Evolutionary conservation across 2,329 filamentous ascomycete species (phyloP), one percentile per base, ranked within the genome.

Genomic region (Colletotrichum navitas): DNA sequence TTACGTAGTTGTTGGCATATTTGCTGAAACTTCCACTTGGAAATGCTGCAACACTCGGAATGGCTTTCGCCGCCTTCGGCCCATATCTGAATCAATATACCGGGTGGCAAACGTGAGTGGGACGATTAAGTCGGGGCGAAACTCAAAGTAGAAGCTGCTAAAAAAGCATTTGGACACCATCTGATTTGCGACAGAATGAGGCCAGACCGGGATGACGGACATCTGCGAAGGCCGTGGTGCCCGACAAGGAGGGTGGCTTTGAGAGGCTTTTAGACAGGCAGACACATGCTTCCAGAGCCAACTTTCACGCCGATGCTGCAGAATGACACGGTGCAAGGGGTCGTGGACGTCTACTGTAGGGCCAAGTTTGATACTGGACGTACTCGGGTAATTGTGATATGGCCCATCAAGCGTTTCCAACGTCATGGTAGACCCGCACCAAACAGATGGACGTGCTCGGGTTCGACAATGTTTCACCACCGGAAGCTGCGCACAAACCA

Each of bases 191-290:
- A 29, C 39, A 39, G n/a, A 39, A 32, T 26, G 39, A 60, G 8
- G 39, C 29, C 59, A 14, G 36, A 18, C 29, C 21, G 14, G 24
- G n/a, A 34, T 18, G 16, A 54, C 21, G 3, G 5, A 29, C 41
- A n/a, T 29, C 29, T 41, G 12, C 41, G 26, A 24, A 34, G 21
- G 61, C 43, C 32, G 16, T 18, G 36, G 52, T 45, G 12, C 43
- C 66, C 18, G 24, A 41, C 49, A 56, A 34, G 52, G 66, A 68
- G 58, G 60, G 66, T 58, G 52, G 6, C 16, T 21, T 18, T 18
- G 24, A 32, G n/a, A 43, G 51, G 60, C 43, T 68, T 51, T 34
- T 51, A 64, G n/a, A 43, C 32, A 58, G 32, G 16, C n/a, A 63
- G 16, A 14, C 26, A 24, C 34, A 24, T 39, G 43, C 52, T 26